Evolutionary conservation across 2,329 filamentous ascomycete species (phyloP), one percentile per base, ranked within the genome.

Genomic region (Penicillium hesseltinei): DNA sequence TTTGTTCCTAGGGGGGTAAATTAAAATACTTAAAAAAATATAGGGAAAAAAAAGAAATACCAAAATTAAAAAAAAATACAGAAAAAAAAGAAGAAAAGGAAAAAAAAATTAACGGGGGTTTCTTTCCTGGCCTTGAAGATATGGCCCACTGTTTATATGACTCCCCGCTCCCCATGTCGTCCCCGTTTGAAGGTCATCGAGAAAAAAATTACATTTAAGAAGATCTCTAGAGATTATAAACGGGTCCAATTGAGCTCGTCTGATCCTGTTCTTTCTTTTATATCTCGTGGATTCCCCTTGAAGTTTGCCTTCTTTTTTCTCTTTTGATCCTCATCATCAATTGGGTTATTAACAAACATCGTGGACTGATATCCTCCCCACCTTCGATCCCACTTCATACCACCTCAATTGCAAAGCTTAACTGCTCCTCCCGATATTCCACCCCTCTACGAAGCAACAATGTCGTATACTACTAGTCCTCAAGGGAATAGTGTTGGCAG

Each of bases 131-230:
- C 54, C 46, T 59, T 61, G 54, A 62, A 67, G 57, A 62, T 63
- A 67, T 67, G 69, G 68, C 65, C 69, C 69, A 70, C 70, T 63
- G 69, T 72, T 68, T 73, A 73, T 72, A 71, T 71, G 68, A 67
- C 68, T 69, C 71, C 69, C 72, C 71, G 68, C 71, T 70, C 63
- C 70, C 66, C 70, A 71, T 71, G 65, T 66, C 57, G 59, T 65
- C 59, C 52, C 46, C 52, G 51, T 66, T 58, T 59, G 55, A 56
- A 42, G 45, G 45, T 56, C 45, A 56, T 57, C 59, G 21, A 19
- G 35, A 51, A 45, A 44, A 35, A 35, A 35, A 15, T 9, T 13
- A 44, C 27, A 51, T 55, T 51, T 58, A 61, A 61, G 61, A 58
- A 60, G 54, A 54, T 57, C 57, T 56, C 49, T 43, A 56, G 47